Evolutionary conservation across 139 green algal genomes (phyloP), one percentile per base, ranked within the genome.

Genomic region (Mychonastes homosphaera): DNA sequence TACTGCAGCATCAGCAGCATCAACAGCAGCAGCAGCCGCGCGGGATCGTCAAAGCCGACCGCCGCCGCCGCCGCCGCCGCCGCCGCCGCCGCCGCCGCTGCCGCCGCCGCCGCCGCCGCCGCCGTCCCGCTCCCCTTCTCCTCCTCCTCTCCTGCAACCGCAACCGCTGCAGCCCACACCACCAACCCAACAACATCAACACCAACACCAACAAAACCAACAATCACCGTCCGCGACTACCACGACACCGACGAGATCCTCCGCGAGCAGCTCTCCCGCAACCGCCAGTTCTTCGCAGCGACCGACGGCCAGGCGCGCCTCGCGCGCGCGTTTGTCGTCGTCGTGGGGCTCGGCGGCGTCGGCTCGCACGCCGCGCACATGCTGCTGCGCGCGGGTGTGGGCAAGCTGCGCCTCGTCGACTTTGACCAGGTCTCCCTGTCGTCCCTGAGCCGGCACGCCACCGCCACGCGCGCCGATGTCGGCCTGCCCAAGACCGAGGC

Each of bases 281-380:
- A 98, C 64, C 57, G 91, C 12, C 89, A 97, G 65, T 98, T 99
- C 67, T 97, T 99, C 52, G n/a, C n/a, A n/a, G 90, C 0, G 34
- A 71, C 46, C 28, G 75, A 54, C 3, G 77, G 59, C 3, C 91
- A 96, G 62, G 27, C 54, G 13, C 18, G 18, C 0, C 66, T 98
- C 4, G 57, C 78, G 3, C 33, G 54, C 1, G 50, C 82, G 0
- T 95, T 95, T 66, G 91, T 98, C 2, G 78, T 97, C 0, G 91
- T 98, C 5, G 77, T 97, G 2, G 90, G 90, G 0, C 65, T 97
- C 3, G 90, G 90, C 56, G 91, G 91, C 8, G 91, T 98, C 13
- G 91, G 91, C 28, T 94, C 81, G 65, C 92, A 99, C 68, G 84
- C 84, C 3, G 92, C 92, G 4, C 77, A 94, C 68, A 70, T 95